A percentile compares a stretch with the other conserved stretches of the same genome.
Conservation (phyloP, 1,284 basidiomycete species). For the Ganoderma sinense region DNA sequence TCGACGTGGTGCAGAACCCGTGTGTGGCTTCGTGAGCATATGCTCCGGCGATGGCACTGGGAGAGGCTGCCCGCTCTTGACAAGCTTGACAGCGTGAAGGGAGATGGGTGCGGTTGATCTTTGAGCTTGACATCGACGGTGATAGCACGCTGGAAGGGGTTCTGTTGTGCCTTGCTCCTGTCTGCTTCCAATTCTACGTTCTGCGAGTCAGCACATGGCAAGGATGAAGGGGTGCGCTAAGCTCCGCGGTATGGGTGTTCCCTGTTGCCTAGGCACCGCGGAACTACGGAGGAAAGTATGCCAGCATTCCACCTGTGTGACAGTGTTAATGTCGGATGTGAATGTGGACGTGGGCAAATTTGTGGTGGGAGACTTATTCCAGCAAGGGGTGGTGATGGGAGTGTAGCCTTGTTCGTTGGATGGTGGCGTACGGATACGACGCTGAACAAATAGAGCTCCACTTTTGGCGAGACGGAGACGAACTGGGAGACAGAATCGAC, state of each 20-base stretch:
- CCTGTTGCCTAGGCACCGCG: constrained; percentile 2
- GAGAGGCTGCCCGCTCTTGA: constrained; percentile 13
- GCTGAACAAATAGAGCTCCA: not conserved
- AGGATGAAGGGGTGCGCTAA: not conserved
- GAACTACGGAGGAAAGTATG: not conserved
- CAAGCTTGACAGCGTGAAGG: constrained; percentile 16
- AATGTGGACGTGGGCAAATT: constrained; percentile 18
- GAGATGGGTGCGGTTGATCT: constrained; percentile 10
- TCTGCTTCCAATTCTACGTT: not conserved
- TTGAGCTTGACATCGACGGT: constrained; percentile 5
- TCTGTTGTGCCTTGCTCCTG: not conserved
- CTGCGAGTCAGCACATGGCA: not conserved
- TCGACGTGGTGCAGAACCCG: constrained; percentile 14
- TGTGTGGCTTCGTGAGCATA: constrained; percentile 32
- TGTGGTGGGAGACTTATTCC: not conserved
- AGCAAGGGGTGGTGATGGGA: not conserved
- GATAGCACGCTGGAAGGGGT: not conserved
- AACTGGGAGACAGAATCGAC: not conserved
- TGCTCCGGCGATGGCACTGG: constrained; percentile 23
- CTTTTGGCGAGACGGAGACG: not conserved
- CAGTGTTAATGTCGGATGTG: not conserved
- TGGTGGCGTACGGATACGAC: constrained; percentile 1
- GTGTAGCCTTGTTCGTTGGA: not conserved
- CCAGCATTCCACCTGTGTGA: constrained; percentile 4
- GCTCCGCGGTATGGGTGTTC: not conserved